These are phyloP conservation scores for Neurospora pannonica DNA, from an alignment of 495 filamentous ascomycete species.

Conservation along the genomic window DNA sequence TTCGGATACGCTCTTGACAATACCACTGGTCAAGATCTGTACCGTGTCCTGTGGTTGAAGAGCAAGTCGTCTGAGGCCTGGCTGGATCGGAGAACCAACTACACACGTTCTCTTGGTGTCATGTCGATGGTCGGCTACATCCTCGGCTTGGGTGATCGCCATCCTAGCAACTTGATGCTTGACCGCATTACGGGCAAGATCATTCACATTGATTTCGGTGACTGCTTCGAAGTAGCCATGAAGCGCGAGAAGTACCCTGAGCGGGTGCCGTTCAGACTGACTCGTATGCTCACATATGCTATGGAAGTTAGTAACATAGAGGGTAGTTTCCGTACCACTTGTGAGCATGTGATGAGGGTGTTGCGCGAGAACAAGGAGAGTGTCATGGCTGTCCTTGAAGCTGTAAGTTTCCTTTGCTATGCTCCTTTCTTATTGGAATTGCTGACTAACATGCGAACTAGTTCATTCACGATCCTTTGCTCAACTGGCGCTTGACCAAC, in stretches of 20 bases:
- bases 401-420: constrained; percentile 49
- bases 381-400: constrained; percentile 95
- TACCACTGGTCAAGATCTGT: constrained; percentile 95
- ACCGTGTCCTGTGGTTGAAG: constrained; percentile 96
- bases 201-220: constrained; percentile 96
- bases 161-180: constrained; percentile 95
- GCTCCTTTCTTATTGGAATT: too few relatives aligned
- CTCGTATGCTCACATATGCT: constrained; percentile 95
- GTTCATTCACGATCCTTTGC: constrained; percentile 96
- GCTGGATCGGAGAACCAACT: constrained; percentile 94
- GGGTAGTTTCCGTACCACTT: constrained; percentile 93
- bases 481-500: constrained; percentile 90
- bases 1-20: constrained; percentile 99
- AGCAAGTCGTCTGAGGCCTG: constrained; percentile 96
- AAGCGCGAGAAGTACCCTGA: constrained; percentile 99
- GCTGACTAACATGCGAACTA: constrained; percentile 27
- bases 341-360: constrained; percentile 97
- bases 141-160: constrained; percentile 88
- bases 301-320: constrained; percentile 99
- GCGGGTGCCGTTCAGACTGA: constrained; percentile 92
- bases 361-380: constrained; percentile 95
- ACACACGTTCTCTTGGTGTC: constrained; percentile 90
- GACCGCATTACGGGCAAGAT: constrained; percentile 92
- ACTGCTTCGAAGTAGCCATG: constrained; percentile 99
- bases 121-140: constrained; percentile 99